A percentile compares a stretch with the other conserved stretches of the same genome.
Evolutionary conservation across 805 yeast species (phyloP).

Genomic region (Komagataella phaffii): DNA sequence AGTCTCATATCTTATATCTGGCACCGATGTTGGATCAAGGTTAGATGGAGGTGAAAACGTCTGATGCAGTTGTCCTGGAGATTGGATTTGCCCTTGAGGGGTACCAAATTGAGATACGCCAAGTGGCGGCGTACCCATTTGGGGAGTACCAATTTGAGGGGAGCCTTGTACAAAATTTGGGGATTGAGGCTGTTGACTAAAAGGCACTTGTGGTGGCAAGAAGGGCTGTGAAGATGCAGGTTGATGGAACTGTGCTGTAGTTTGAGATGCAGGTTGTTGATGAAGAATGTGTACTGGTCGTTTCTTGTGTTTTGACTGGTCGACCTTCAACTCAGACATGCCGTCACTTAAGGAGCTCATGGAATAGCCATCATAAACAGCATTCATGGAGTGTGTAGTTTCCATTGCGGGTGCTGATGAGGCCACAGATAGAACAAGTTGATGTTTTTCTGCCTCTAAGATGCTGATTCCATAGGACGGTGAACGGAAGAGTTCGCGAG

Average conservation of each 20-base stretch:
- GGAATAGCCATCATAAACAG: not conserved
- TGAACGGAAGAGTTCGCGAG: not conserved
- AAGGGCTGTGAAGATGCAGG: not conserved
- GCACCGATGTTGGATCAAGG: conserved; percentile 20
- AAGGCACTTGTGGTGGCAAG: not conserved
- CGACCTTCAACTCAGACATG: not conserved
- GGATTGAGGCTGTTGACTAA: not conserved
- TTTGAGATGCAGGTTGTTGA: not conserved
- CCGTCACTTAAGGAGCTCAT: not conserved
- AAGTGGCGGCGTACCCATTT: not conserved
- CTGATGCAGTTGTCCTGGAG: not conserved
- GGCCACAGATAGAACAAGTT: not conserved
- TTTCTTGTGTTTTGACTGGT: not conserved
- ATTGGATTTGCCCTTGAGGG: not conserved
- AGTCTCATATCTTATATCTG: conserved; percentile 17
- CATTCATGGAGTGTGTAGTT: not conserved
- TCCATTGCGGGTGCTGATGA: not conserved
- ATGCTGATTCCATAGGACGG: not conserved
- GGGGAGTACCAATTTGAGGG: not conserved
- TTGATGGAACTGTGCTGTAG: not conserved
- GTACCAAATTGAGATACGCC: not conserved
- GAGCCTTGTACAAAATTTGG: not conserved
- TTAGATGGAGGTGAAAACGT: not conserved
- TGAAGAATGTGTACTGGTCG: not conserved
- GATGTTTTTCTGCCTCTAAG: not conserved